Conservation (phyloP, 2,329 filamentous ascomycete genomes). For the Mycosphaerelloides madeirae region DNA sequence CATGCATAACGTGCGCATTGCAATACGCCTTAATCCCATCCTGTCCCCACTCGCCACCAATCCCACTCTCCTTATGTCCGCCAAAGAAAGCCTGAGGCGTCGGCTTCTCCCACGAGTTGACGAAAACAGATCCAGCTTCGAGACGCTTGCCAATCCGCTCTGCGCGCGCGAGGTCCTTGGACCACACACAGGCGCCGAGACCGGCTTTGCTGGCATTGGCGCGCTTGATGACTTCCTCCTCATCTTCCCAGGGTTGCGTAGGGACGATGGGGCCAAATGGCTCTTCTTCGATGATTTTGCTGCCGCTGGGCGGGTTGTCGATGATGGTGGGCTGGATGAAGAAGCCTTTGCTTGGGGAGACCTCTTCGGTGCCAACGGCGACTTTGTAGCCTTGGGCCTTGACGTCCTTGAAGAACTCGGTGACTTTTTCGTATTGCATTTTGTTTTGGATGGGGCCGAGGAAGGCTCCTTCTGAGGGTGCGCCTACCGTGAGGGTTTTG, state of each 20-base stretch:
- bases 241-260: slow-evolving; percentile 41
- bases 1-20: slow-evolving; percentile 38
- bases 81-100: slow-evolving; percentile 56
- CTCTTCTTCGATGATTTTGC: slow-evolving; percentile 44
- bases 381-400: slow-evolving; percentile 46
- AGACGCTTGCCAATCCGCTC: slow-evolving; percentile 45
- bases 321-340: slow-evolving; percentile 44
- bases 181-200: slow-evolving; percentile 53
- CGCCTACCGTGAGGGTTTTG: slow-evolving; percentile 43
- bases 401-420: slow-evolving; percentile 36
- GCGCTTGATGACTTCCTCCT: slow-evolving; percentile 45
- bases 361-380: slow-evolving; percentile 49
- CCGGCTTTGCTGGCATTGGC: slow-evolving; percentile 49
- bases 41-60: slow-evolving; percentile 53
- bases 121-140: slow-evolving; percentile 53
- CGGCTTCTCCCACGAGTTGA: slow-evolving; percentile 50
- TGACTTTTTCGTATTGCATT: slow-evolving; percentile 53
- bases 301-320: slow-evolving; percentile 41
- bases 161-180: slow-evolving; percentile 46
- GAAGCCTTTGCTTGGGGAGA: slow-evolving; percentile 39
- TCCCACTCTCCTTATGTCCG: slow-evolving; percentile 63
- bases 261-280: slow-evolving; percentile 50
- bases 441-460: slow-evolving; percentile 57
- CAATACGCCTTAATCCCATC: slow-evolving; percentile 44
- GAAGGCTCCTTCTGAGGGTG: slow-evolving; percentile 38